Percentiles rank a stretch among this genome's conserved stretches.
Conservation (phyloP, 2,329 filamentous ascomycete genomes). For the Chrysosporium keratinophilum region DNA sequence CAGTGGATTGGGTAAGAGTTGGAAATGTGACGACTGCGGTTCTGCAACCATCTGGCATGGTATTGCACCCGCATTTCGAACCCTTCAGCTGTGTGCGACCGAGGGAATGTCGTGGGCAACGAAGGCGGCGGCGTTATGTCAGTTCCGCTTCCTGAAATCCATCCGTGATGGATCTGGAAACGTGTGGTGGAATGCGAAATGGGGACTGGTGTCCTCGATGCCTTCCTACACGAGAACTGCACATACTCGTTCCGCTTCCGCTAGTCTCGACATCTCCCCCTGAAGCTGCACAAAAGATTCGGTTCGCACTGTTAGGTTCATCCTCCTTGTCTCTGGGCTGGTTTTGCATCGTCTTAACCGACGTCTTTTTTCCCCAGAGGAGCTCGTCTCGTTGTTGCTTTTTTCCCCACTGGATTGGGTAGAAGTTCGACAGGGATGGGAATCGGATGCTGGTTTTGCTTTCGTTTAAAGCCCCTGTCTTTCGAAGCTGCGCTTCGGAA, state of each 20-base stretch:
- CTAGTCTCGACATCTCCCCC: background rate
- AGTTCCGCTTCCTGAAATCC: background rate
- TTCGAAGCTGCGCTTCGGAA: slow-evolving; percentile 32
- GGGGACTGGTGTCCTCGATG: slow-evolving; percentile 9
- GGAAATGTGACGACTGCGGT: slow-evolving; percentile 15
- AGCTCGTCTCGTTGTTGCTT: slow-evolving; percentile 19
- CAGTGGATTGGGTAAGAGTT: slow-evolving; percentile 15
- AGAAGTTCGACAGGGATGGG: slow-evolving; percentile 24
- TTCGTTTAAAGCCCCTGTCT: background rate
- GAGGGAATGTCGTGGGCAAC: slow-evolving; percentile 5
- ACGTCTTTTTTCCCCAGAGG: slow-evolving; percentile 26
- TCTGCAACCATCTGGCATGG: slow-evolving; percentile 31
- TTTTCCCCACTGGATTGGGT: slow-evolving; percentile 23
- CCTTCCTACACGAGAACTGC: background rate
- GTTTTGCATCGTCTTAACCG: slow-evolving; percentile 20
- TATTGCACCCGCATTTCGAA: slow-evolving; percentile 18
- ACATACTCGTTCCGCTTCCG: background rate
- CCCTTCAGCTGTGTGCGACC: background rate
- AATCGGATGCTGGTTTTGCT: slow-evolving; percentile 42
- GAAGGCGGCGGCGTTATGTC: slow-evolving; percentile 2
- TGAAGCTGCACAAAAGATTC: background rate
- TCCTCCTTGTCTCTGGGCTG: slow-evolving; percentile 45
- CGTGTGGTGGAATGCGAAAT: slow-evolving; percentile 1
- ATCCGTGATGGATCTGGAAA: slow-evolving; percentile 13
- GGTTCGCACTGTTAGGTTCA: slow-evolving; percentile 38